phyloP scores from a whole-genome alignment of 2,329 filamentous ascomycete species.

The Coniella lustricola region DNA sequence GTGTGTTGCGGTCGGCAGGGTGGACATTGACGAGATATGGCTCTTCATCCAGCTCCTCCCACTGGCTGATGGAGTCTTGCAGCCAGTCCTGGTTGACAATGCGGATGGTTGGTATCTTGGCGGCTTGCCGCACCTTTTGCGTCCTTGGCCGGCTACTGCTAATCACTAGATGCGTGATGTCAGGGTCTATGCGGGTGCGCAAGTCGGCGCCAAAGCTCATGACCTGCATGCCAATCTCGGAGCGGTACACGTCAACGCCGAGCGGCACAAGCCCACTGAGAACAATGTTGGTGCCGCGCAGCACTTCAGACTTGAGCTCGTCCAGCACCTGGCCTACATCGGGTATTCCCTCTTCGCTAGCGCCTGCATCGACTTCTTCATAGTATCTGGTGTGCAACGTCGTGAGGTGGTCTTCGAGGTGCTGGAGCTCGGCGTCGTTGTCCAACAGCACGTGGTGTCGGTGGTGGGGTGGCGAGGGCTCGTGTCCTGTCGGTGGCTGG shows the following conservation, averaged over 20 bases:
- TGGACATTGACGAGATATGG: conserved; percentile 74
- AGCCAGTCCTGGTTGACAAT: conserved; percentile 94
- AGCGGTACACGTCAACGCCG: conserved; percentile 68
- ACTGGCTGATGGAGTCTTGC: conserved; percentile 73
- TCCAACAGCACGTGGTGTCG: conserved; percentile 78
- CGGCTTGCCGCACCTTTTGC: conserved; percentile 83
- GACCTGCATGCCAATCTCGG: conserved; percentile 83
- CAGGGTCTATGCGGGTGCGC: conserved; percentile 48
- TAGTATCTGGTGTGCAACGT: conserved; percentile 76
- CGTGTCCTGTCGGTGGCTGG: conserved; percentile 22
- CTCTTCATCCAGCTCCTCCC: conserved; percentile 71
- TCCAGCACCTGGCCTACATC: conserved; percentile 84
- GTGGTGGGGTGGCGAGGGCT: conserved; percentile 29
- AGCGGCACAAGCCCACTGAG: conserved; percentile 87
- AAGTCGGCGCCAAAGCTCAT: conserved; percentile 74
- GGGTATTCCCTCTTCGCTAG: conserved; percentile 56
- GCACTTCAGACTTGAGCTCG: conserved; percentile 67
- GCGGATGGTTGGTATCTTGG: conserved; percentile 70
- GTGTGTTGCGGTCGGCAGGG: conserved; percentile 51
- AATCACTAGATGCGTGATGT: conserved; percentile 69
- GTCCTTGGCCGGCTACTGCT: conserved; percentile 68
- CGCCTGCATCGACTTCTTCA: conserved; percentile 64
- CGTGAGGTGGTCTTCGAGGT: conserved; percentile 69
- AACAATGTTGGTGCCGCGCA: conserved; percentile 71
- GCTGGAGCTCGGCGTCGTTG: conserved; percentile 74